These are phyloP conservation scores for Cutaneotrichosporon sp. DNA, from an alignment of 1,284 basidiomycete genomes.

Conservation along the genomic window DNA sequence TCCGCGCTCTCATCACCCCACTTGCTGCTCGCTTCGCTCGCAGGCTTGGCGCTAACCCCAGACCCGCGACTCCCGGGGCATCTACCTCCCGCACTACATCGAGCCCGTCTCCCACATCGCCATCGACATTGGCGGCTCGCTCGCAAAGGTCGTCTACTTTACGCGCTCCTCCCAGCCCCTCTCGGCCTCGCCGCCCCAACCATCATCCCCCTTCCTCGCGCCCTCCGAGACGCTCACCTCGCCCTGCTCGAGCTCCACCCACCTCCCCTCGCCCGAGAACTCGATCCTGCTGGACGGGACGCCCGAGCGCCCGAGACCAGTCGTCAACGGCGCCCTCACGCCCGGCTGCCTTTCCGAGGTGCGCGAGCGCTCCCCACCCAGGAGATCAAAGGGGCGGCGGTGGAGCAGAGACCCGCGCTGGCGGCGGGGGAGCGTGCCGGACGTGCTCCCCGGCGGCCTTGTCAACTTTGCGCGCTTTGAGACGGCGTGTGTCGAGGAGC, in stretches of 20 bases:
- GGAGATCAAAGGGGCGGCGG: slow-evolving; percentile 5
- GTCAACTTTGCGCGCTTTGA: slow-evolving; percentile 99
- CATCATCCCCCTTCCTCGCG: slow-evolving; percentile 44
- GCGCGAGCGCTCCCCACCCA: slow-evolving; percentile 52
- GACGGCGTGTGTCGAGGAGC: slow-evolving; percentile 82
- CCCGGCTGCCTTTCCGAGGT: slow-evolving; percentile 58
- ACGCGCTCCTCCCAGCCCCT: slow-evolving; percentile 70
- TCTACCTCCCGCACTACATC: slow-evolving; percentile 93
- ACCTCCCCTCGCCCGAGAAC: slow-evolving; percentile 35
- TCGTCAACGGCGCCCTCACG: slow-evolving; percentile 72
- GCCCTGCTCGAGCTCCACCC: slow-evolving; percentile 19
- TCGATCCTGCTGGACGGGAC: slow-evolving; percentile 29
- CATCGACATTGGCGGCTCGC: slow-evolving; percentile 91
- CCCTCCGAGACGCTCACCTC: slow-evolving; percentile 43
- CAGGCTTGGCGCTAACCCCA: slow-evolving; percentile 48
- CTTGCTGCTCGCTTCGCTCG: background rate
- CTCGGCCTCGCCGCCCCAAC: slow-evolving; percentile 44
- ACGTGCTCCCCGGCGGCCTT: slow-evolving; percentile 91
- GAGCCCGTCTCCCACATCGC: slow-evolving; percentile 96
- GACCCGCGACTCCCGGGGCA: slow-evolving; percentile 90
- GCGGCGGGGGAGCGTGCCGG: slow-evolving; percentile 64
- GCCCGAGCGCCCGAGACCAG: slow-evolving; percentile 52
- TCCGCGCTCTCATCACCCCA: background rate
- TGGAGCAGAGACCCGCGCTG: slow-evolving; percentile 62
- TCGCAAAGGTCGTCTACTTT: slow-evolving; percentile 99